Percentiles rank a stretch among this genome's conserved stretches.
These are phyloP conservation scores for Cnidoscolus chayamansa DNA, from an alignment of 441 rosid genomes.

Conservation along the genomic window DNA sequence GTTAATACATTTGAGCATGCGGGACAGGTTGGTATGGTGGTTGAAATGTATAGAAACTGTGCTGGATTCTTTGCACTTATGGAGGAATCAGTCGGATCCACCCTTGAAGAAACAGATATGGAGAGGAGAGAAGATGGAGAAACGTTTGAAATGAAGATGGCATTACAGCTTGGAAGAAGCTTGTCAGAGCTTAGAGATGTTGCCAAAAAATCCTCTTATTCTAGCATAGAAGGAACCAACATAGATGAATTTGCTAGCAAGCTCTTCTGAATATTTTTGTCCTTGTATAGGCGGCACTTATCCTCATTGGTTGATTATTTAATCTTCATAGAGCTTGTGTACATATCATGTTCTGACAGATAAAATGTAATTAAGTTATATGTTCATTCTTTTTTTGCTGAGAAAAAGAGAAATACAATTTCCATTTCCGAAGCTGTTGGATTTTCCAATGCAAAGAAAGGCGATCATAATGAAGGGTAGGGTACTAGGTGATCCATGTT, in stretches of 20 bases:
- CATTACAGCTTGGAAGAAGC: slow-evolving; percentile 72
- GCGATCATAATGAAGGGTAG: too few species aligned
- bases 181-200: slow-evolving; percentile 54
- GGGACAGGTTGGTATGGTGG: slow-evolving; percentile 71
- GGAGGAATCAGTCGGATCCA: slow-evolving; percentile 50
- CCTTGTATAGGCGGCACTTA: background rate
- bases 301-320: slow-evolving; percentile 31
- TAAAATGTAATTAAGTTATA: background rate
- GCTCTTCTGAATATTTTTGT: slow-evolving; percentile 39
- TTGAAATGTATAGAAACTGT: slow-evolving; percentile 71
- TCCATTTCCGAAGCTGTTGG: too few species aligned
- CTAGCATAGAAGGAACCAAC: slow-evolving; percentile 22
- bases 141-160: slow-evolving; percentile 53
- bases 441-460: too few species aligned
- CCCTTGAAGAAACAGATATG: slow-evolving; percentile 32
- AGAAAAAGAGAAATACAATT: too few species aligned
- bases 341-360: background rate
- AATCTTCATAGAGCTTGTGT: background rate
- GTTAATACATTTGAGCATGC: slow-evolving; percentile 68
- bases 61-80: slow-evolving; percentile 54
- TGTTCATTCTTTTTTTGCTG: background rate
- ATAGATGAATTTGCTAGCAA: slow-evolving; percentile 66
- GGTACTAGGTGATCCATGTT: too few species aligned
- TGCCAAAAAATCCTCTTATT: slow-evolving; percentile 34
- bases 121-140: slow-evolving; percentile 56